Percentiles rank a stretch among this genome's conserved stretches.
phyloP scores from a whole-genome alignment of 768 basidiomycete species.

The Phaeotremella skinneri region DNA sequence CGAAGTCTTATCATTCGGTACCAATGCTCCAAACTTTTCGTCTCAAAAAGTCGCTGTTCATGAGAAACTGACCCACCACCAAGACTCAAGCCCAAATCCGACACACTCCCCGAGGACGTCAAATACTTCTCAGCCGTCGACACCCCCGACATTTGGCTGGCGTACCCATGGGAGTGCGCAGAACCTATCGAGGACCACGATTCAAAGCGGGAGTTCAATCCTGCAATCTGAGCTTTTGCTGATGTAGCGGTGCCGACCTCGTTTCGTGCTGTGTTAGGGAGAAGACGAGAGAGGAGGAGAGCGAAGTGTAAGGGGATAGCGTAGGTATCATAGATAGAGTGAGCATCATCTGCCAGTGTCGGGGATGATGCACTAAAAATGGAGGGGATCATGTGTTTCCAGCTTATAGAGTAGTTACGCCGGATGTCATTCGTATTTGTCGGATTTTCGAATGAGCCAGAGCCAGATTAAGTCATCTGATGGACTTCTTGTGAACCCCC shows the following conservation, averaged over 20 bases:
- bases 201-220: constrained; percentile 25
- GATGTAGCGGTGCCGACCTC: neutral
- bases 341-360: no score
- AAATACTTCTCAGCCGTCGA: constrained; percentile 81
- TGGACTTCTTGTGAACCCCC: no score
- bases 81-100: constrained; percentile 84
- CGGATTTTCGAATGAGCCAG: no score
- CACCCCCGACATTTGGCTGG: constrained; percentile 53
- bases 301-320: no score
- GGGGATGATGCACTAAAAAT: no score
- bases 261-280: neutral
- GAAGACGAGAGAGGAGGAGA: neutral
- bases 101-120: constrained; percentile 63
- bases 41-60: neutral
- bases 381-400: no score
- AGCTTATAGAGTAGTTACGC: no score
- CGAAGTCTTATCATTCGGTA: neutral
- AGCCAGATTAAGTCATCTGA: no score
- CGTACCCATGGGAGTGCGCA: constrained; percentile 53
- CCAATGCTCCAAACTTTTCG: constrained; percentile 59
- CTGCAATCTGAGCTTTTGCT: constrained; percentile 7
- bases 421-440: no score
- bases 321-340: no score
- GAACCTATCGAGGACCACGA: constrained; percentile 46
- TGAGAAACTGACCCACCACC: neutral